Conservation (phyloP, 2,329 filamentous ascomycete species). For the Diplodia intermedia region DNA sequence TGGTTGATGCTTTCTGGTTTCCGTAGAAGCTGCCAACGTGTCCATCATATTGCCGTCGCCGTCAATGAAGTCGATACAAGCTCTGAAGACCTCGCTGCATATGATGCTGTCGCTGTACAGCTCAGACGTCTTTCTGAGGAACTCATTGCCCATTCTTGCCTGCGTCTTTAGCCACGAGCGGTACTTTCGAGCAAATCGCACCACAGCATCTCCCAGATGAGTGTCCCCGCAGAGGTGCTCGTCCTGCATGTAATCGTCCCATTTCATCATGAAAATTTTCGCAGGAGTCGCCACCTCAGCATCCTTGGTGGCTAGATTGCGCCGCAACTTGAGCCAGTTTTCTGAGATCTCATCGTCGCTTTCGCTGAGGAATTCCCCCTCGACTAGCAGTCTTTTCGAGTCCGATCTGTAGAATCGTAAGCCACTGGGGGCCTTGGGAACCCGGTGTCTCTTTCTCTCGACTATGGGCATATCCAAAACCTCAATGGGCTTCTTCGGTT, state of each 20-base stretch:
- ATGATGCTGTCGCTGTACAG: constrained; percentile 43
- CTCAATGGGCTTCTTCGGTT: constrained; percentile 36
- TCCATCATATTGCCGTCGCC: constrained; percentile 8
- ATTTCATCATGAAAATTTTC: constrained; percentile 47
- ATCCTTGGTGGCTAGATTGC: constrained; percentile 39
- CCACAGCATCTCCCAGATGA: constrained; percentile 47
- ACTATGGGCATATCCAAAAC: constrained; percentile 35
- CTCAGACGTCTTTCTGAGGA: constrained; percentile 44
- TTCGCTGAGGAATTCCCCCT: constrained; percentile 51
- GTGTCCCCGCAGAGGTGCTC: constrained; percentile 47
- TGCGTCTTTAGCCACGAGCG: constrained; percentile 36
- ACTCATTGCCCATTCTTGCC: constrained; percentile 39
- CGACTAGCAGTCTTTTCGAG: constrained; percentile 48
- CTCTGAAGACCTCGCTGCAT: constrained; percentile 36
- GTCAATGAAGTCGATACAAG: constrained; percentile 34
- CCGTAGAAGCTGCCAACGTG: neutral
- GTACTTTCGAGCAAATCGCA: constrained; percentile 49
- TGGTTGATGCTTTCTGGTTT: constrained; percentile 2
- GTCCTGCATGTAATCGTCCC: constrained; percentile 47
- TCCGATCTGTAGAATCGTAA: constrained; percentile 50
- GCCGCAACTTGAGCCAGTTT: constrained; percentile 46
- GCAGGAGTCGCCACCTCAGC: constrained; percentile 33
- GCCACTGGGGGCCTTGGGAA: constrained; percentile 45
- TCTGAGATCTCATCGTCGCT: constrained; percentile 47
- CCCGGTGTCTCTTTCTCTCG: constrained; percentile 42